Conservation (phyloP, 805 yeast genomes). For the Ogataea paraovalis region DNA sequence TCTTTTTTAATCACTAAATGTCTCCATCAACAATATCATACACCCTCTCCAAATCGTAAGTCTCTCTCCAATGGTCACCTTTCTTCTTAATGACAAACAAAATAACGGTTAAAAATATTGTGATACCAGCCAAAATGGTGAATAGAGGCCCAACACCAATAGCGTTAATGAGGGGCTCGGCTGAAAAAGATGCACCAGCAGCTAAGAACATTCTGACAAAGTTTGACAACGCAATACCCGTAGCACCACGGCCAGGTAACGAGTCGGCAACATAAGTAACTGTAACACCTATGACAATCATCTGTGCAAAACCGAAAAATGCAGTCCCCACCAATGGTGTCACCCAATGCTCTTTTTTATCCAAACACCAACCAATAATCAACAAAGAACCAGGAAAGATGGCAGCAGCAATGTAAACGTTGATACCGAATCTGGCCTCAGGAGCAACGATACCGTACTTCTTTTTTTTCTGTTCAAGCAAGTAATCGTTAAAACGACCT, state of each 20-base stretch:
- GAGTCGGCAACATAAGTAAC: slow-evolving; percentile 80
- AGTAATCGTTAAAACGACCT: slow-evolving; percentile 72
- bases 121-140: slow-evolving; percentile 60
- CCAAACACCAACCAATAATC: slow-evolving; percentile 80
- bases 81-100: slow-evolving; percentile 46
- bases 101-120: slow-evolving; percentile 39
- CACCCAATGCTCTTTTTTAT: slow-evolving; percentile 66
- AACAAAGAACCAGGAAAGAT: slow-evolving; percentile 62
- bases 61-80: slow-evolving; percentile 63
- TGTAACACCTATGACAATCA: slow-evolving; percentile 80
- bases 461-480: slow-evolving; percentile 45
- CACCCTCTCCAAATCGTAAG: slow-evolving; percentile 51
- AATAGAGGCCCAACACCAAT: slow-evolving; percentile 70
- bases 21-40: slow-evolving; percentile 45
- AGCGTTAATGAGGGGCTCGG: slow-evolving; percentile 65
- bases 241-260: slow-evolving; percentile 83
- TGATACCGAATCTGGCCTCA: slow-evolving; percentile 75
- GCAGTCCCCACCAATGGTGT: slow-evolving; percentile 80
- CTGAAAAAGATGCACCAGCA: slow-evolving; percentile 67
- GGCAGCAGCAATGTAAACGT: slow-evolving; percentile 61
- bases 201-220: slow-evolving; percentile 70
- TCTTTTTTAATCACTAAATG: too few species aligned
- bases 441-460: slow-evolving; percentile 68
- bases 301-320: slow-evolving; percentile 74
- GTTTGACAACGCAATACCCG: slow-evolving; percentile 83